Evolutionary conservation across 2,329 filamentous ascomycete species (phyloP), one percentile per base, ranked within the genome.

Genomic region (Cladophialophora yegresii): DNA sequence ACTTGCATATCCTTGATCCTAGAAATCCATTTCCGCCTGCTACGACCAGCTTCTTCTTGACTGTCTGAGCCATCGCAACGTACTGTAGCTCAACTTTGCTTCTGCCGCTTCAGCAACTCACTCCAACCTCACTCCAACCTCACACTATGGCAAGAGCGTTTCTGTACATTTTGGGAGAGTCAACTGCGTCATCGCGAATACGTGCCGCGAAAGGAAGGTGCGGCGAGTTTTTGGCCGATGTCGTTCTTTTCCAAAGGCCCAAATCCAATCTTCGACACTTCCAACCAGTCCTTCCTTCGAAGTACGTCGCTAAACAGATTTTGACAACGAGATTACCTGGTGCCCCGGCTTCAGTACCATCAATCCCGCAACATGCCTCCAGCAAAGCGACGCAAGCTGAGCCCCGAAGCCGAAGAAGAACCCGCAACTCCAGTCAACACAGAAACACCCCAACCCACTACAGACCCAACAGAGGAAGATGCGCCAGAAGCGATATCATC

Each of bases 21-120:
- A 99, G 79, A 75, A 98, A 99, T 36, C 95, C 93, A 77, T 91
- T 97, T 65, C 93, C 93, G 71, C 95, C 95, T 70, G 91, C 96
- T 61, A 99, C 92, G 49, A 98, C 87, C 50, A 99, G 82, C 78
- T 87, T 89, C 80, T 92, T 96, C 63, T 86, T 81, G 56, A 84
- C 83, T 51, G 66, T 54, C 32, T 66, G 66, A 23, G 65, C 53
- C 67, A 69, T 69, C 20, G 10, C 54, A 56, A 16, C 22, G 57
- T 47, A 23, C 8, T 28, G 2, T 32, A 16, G 43, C n/a, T 30
- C 28, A n/a, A n/a, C 33, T 26, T 30, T 54, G 10, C 47, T 51
- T 30, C 54, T 16, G 28, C 33, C n/a, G 22, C 53, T 54, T 32
- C 33, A 16, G 10, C 13, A 33, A 26, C n/a, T 20, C 50, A 32